A percentile compares a stretch with the other conserved stretches of the same genome.
phyloP scores from a whole-genome alignment of 2,329 filamentous ascomycete species.

The Fusarium solani-melongenae region DNA sequence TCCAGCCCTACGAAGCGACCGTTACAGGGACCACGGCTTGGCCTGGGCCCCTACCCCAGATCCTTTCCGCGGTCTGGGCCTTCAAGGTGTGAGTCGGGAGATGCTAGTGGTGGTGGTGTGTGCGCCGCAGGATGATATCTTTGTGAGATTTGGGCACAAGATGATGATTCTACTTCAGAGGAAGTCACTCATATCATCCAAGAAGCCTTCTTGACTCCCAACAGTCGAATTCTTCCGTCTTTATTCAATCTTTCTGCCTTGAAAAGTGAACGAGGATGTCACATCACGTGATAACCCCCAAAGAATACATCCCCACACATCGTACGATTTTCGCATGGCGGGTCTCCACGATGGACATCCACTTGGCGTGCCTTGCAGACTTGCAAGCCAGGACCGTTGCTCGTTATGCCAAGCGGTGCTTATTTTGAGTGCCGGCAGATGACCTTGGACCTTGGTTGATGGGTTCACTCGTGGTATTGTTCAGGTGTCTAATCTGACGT shows the following conservation, averaged over 20 bases:
- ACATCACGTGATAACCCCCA: constrained; percentile 32
- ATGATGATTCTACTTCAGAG: neutral
- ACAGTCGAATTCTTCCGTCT: neutral
- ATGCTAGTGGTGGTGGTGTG: neutral
- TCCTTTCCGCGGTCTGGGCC: constrained; percentile 28
- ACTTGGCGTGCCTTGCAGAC: constrained; percentile 16
- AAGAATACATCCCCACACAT: constrained; percentile 34
- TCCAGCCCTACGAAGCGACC: constrained; percentile 32
- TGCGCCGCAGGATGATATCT: neutral
- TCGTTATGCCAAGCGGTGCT: neutral
- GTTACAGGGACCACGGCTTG: constrained; percentile 37
- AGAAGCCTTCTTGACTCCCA: neutral
- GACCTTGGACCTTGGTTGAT: neutral
- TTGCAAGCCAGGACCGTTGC: neutral
- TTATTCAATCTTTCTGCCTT: accelerated
- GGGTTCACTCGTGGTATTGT: neutral
- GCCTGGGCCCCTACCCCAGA: constrained; percentile 25
- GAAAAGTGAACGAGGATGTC: neutral
- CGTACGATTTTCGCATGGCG: constrained; percentile 37
- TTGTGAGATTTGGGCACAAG: neutral
- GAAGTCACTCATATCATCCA: neutral
- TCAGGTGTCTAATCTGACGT: neutral
- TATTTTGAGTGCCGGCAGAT: constrained; percentile 11
- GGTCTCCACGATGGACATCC: constrained; percentile 14
- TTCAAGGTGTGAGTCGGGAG: constrained; percentile 26